phyloP scores from a whole-genome alignment of 768 basidiomycete species.

The Russula sp. region DNA sequence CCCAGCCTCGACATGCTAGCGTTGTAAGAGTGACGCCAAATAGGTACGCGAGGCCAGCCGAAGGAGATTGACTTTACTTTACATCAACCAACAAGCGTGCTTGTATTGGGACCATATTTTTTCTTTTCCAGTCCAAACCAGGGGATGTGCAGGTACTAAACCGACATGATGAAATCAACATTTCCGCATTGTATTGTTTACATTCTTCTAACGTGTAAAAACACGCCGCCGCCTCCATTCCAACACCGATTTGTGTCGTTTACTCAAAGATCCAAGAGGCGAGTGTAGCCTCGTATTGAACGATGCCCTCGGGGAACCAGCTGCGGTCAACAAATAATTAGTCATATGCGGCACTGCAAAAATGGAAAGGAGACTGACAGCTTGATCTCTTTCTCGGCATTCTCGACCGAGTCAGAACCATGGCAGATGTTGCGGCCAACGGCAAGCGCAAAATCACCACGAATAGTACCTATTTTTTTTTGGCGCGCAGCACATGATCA shows the following conservation, averaged over 20 bases:
- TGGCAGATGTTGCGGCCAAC: constrained; percentile 94
- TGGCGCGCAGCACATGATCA: neutral
- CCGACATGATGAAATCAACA: neutral
- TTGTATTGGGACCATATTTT: neutral
- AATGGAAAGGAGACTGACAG: constrained; percentile 53
- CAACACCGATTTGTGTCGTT: constrained; percentile 20
- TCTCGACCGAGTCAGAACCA: constrained; percentile 84
- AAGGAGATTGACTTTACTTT: neutral
- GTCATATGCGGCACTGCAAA: neutral
- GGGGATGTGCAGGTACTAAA: neutral
- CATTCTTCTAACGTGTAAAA: neutral
- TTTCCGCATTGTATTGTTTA: neutral
- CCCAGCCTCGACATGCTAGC: neutral
- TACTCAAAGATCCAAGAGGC: constrained; percentile 79
- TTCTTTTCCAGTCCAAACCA: neutral
- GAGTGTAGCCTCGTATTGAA: constrained; percentile 60
- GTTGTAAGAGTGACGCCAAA: neutral
- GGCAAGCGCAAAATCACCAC: constrained; percentile 91
- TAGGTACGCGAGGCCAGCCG: neutral
- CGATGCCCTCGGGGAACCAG: constrained; percentile 87
- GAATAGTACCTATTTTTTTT: constrained; percentile 67
- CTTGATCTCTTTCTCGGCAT: constrained; percentile 87
- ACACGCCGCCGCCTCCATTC: neutral
- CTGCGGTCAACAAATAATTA: constrained; percentile 33
- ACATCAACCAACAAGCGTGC: neutral